Base-by-base conservation (phyloP, 2,329 filamentous ascomycete species). In the Gyromitra esculenta region DNA sequence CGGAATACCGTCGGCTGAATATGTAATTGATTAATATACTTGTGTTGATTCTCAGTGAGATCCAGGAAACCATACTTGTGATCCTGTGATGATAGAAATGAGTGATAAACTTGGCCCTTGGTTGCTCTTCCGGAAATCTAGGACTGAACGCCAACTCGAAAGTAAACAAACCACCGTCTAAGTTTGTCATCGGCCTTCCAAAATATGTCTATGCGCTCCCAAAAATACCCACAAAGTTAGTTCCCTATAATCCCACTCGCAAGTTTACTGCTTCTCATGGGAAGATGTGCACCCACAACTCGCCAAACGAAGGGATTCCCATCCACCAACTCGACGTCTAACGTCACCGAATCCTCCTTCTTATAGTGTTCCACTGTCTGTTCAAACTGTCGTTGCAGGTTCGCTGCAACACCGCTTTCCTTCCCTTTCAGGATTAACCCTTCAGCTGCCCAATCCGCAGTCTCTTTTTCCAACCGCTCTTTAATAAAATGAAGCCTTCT, bases 71-170 rank as follows among this genome's bases (percentile, higher is more conserved):
- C 77, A 71, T 78, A 81, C 88, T 86, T 3, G 94, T 91, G 60
- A 99, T 91, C 13, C 93, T 90, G 80, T 97, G 92, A 81, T 98
- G 96, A 83, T 95, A 97, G 18, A 98, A 88, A 2, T 89, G 87
- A 0, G 93, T 95, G 81, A 94, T 89, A 79, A 97, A 90, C 77
- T 87, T 90, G 71, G 94, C 91, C 43, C 95, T 90, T 31, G 95
- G 96, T 81, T 97, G 93, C 80, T 96, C 92, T 52, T 92, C 89
- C 0, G 96, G 96, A 81, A 97, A 98, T 5, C 89, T 88, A 5
- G 93, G 91, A 81, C 93, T 97, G 81, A 98, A 91, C 81, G 87
- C 87, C 71, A 98, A 86, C 81, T 87, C 91, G 83, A 97, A 91
- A 77, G 89, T 89, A 85, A 98, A 95, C 77, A 98, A 88, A 1